These are phyloP conservation scores for Sicyos edulis DNA, from an alignment of 306 rosid genomes.

Conservation along the genomic window DNA sequence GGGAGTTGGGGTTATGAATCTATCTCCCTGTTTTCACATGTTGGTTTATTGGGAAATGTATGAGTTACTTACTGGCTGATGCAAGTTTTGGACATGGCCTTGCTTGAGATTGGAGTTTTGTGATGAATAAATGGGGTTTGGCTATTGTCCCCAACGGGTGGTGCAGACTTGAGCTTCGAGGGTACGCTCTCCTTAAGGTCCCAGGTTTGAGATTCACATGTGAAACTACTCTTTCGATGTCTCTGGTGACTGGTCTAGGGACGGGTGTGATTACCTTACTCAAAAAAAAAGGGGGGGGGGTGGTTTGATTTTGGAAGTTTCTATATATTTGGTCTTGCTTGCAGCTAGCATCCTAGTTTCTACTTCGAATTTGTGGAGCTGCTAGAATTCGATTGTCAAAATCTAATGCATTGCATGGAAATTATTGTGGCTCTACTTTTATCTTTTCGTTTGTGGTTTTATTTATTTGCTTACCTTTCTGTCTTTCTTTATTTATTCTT, in stretches of 20 bases:
- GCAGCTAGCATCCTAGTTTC: background rate
- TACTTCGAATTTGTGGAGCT: background rate
- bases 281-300: too few species aligned
- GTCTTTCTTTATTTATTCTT: background rate
- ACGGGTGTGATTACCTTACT: too few species aligned
- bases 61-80: background rate
- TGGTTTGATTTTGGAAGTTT: background rate
- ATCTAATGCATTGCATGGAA: background rate
- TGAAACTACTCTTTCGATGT: too few species aligned
- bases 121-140: background rate
- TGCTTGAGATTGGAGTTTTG: constrained; percentile 6
- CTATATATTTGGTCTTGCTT: background rate
- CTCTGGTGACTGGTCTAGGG: too few species aligned
- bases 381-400: background rate
- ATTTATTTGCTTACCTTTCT: background rate
- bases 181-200: too few species aligned
- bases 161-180: too few species aligned
- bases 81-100: background rate
- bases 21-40: background rate
- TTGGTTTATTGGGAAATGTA: constrained; percentile 9
- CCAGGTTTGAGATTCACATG: too few species aligned
- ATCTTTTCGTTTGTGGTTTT: constrained; percentile 5
- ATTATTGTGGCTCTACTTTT: constrained; percentile 5
- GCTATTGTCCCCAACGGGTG: too few species aligned
- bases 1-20: background rate